phyloP scores from a whole-genome alignment of 345 rosid species.

The Erodium maritimum region DNA sequence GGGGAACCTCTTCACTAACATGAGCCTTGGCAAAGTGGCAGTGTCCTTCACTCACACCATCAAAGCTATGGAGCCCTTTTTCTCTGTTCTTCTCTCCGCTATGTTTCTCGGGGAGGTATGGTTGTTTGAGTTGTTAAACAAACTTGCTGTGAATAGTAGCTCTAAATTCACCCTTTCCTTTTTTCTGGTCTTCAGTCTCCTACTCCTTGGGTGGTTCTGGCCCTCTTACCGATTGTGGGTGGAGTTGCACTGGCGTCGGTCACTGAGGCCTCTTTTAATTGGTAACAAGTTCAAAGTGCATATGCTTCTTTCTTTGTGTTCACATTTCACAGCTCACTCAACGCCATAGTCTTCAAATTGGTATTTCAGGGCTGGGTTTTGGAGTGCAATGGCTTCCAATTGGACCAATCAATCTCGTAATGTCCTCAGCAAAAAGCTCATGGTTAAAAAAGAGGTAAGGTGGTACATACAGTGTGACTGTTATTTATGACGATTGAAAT shows the following conservation, averaged over 20 bases:
- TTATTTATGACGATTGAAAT: background rate
- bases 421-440: slow-evolving; percentile 36
- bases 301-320: too few relatives aligned
- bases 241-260: slow-evolving; percentile 38
- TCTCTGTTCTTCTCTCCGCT: slow-evolving; percentile 41
- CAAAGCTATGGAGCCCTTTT: slow-evolving; percentile 47
- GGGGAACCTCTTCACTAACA: slow-evolving; percentile 38
- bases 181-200: slow-evolving; percentile 16
- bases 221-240: slow-evolving; percentile 31
- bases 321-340: too few relatives aligned
- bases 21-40: slow-evolving; percentile 47
- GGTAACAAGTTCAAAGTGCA: slow-evolving; percentile 15
- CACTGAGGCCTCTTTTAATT: slow-evolving; percentile 38
- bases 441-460: slow-evolving; percentile 48
- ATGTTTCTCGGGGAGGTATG: slow-evolving; percentile 45
- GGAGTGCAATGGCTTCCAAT: slow-evolving; percentile 33
- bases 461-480: slow-evolving; percentile 5
- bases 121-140: background rate
- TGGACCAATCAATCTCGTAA: slow-evolving; percentile 26
- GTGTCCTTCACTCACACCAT: slow-evolving; percentile 46
- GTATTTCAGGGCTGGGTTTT: slow-evolving; percentile 23
- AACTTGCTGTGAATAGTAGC: background rate
- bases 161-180: background rate
- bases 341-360: too few relatives aligned
- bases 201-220: slow-evolving; percentile 24